Evolutionary conservation across 768 basidiomycete species (phyloP).

Genomic region (Asterophora parasitica): DNA sequence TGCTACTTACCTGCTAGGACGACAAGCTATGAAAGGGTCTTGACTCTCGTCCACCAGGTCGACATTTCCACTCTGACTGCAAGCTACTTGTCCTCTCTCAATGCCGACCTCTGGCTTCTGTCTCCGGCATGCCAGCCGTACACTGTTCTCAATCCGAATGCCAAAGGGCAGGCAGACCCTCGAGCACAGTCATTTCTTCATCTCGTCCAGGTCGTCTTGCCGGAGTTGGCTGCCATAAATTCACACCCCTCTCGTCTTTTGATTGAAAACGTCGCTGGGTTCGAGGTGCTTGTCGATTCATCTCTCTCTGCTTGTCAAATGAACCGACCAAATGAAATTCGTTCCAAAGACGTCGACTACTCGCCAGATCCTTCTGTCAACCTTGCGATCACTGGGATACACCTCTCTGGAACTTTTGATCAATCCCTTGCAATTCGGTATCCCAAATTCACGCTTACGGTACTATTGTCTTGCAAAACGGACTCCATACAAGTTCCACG

Average conservation of each 20-base stretch:
- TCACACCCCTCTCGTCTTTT: conserved; percentile 56
- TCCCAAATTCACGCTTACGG: conserved; percentile 77
- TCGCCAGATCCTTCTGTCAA: conserved; percentile 47
- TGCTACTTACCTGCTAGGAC: conserved; percentile 19
- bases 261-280: conserved; percentile 80
- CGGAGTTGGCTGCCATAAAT: conserved; percentile 41
- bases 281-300: conserved; percentile 51
- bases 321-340: conserved; percentile 3
- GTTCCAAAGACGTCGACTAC: conserved; percentile 56
- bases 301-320: neutral
- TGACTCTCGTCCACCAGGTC: conserved; percentile 27
- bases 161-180: conserved; percentile 68
- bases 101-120: conserved; percentile 69
- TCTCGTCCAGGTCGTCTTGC: conserved; percentile 58
- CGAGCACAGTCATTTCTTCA: conserved; percentile 74
- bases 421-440: conserved; percentile 73
- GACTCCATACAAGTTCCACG: conserved; percentile 33
- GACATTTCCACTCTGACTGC: conserved; percentile 62
- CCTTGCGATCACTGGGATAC: conserved; percentile 54
- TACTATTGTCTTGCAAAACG: conserved; percentile 75
- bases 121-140: conserved; percentile 86
- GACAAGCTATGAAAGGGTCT: conserved; percentile 3
- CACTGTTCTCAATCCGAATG: conserved; percentile 69
- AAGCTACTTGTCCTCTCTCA: conserved; percentile 35
- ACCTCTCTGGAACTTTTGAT: conserved; percentile 55